These are phyloP conservation scores for Diutina rugosa DNA, from an alignment of 1,139 yeast species.

Conservation along the genomic window DNA sequence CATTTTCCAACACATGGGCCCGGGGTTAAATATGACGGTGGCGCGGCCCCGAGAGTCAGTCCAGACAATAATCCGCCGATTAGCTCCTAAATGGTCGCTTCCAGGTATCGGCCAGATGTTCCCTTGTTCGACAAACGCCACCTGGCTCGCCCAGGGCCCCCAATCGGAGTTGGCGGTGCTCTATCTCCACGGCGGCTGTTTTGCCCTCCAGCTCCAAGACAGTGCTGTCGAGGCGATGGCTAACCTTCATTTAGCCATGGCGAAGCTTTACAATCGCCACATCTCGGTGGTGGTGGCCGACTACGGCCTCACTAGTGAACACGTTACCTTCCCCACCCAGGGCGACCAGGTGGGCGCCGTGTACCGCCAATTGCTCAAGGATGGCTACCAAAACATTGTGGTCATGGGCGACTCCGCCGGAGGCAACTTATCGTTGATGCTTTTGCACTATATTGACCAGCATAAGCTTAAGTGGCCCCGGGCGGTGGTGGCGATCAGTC, in stretches of 20 bases:
- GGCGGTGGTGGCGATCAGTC: not conserved
- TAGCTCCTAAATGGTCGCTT: not conserved
- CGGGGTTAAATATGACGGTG: not conserved
- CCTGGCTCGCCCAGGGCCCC: not conserved
- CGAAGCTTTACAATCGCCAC: slow-evolving; percentile 1
- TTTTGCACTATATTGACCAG: not conserved
- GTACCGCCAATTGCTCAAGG: slow-evolving; percentile 14
- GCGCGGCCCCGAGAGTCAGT: not conserved
- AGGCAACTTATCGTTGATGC: slow-evolving; percentile 20
- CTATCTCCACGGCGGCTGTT: slow-evolving; percentile 6
- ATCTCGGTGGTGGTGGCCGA: slow-evolving; percentile 22
- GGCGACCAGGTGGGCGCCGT: slow-evolving; percentile 19
- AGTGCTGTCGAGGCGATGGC: slow-evolving; percentile 3
- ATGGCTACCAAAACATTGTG: slow-evolving; percentile 19
- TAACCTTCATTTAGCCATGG: slow-evolving; percentile 3
- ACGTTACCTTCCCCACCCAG: slow-evolving; percentile 24
- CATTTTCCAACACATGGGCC: slow-evolving; percentile 1
- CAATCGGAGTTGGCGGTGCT: slow-evolving; percentile 2
- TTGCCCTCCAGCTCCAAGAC: slow-evolving; percentile 5
- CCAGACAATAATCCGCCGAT: not conserved
- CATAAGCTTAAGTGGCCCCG: not conserved
- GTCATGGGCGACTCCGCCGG: slow-evolving; percentile 39
- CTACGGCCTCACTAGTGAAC: slow-evolving; percentile 22
- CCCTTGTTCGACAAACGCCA: not conserved
- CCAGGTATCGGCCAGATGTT: not conserved